Evolutionary conservation across 352 stramenopile species (phyloP), one percentile per base, ranked within the genome.

Genomic region (Phytophthora foliorum): DNA sequence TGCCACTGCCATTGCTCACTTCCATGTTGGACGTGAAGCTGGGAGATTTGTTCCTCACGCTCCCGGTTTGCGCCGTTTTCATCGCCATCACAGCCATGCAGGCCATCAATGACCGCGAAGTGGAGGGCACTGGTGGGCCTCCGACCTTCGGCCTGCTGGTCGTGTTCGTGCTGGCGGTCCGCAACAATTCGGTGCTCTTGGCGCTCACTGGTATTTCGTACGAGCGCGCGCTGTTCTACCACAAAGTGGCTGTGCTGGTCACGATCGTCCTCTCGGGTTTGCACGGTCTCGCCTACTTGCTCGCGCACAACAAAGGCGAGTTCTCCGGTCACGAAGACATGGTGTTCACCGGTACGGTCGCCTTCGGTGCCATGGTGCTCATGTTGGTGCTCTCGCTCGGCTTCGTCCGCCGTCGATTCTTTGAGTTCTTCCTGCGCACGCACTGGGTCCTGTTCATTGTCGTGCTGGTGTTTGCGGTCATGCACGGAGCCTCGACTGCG

Each of bases 401-500:
- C 0, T 52, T 63, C 13, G 71, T 90, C 21, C 78, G 78, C 2
- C 81, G 82, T 11, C 66, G 63, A 3, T 87, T 82, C 54, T 88
- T 85, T 54, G 69, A 90, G 46, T 49, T 88, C 11, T 90, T 88
- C 66, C n/a, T 88, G 13, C 65, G 74, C 4, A 44, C 56, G 10
- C 80, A 88, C 75, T 88, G 73, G 69, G 25, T 90, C 6, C 62
- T 90, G 16, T 83, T 90, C 69, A 57, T 85, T 29, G 48, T 76
- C 6, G 68, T 88, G 38, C 19, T 87, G 5, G 69, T 79, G 1
- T 78, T 88, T 14, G 64, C 68, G 0, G 46, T 83, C 3, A 78
- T 88, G 24, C 82, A 90, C 38, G 67, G 69, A 45, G 75, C 77
- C 21, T 59, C 53, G 6, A 56, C 74, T 8, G 75, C 66, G 3